These are phyloP conservation scores for Periconia sp. DNA, from an alignment of 2,329 filamentous ascomycete genomes.

Conservation along the genomic window DNA sequence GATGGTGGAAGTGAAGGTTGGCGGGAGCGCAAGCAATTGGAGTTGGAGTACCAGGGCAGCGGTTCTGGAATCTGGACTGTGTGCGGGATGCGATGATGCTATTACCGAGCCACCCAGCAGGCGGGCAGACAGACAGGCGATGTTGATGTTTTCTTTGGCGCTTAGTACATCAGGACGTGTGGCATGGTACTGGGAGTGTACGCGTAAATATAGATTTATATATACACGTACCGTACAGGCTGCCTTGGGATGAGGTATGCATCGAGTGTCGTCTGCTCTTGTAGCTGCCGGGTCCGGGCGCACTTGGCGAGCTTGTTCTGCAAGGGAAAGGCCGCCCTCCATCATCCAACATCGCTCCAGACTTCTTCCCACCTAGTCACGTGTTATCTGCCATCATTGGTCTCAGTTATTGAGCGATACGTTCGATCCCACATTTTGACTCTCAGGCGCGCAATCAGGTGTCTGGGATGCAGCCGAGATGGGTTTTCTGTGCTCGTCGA, in stretches of 20 bases:
- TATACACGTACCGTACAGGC: too few species aligned
- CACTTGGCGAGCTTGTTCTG: slow-evolving; percentile 25
- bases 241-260: too few species aligned
- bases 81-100: background rate
- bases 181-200: too few species aligned
- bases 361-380: slow-evolving; percentile 5
- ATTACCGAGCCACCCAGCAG: background rate
- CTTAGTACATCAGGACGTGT: too few species aligned
- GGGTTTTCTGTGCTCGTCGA: slow-evolving; percentile 38
- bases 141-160: too few species aligned
- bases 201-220: too few species aligned
- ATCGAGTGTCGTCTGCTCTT: background rate
- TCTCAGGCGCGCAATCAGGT: background rate
- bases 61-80: slow-evolving; percentile 12
- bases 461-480: slow-evolving; percentile 38
- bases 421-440: background rate
- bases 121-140: too few species aligned
- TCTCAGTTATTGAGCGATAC: background rate
- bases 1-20: background rate
- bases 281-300: background rate
- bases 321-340: slow-evolving; percentile 26
- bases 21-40: slow-evolving; percentile 17
- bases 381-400: background rate
- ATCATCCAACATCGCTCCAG: slow-evolving; percentile 11
- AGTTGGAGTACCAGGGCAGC: slow-evolving; percentile 11